Evolutionary conservation across 148 eudicot genomes (phyloP).

Genomic region (Nepenthes gracilis): DNA sequence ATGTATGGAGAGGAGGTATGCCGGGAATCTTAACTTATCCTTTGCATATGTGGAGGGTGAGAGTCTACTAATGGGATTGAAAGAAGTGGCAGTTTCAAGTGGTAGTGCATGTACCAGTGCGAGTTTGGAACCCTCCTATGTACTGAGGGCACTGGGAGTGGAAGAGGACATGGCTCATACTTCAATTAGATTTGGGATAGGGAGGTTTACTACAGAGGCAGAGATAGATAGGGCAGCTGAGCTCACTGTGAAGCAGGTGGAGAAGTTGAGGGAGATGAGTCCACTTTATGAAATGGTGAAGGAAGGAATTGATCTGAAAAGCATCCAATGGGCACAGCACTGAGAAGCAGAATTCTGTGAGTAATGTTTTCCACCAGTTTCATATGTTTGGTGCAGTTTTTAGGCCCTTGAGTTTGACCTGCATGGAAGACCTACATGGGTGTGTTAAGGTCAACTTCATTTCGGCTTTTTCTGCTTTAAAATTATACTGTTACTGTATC

Average conservation of each 20-base stretch:
- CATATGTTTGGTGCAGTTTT: no score
- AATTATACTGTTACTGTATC: no score
- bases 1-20: conserved; percentile 55
- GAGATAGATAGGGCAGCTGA: conserved; percentile 70
- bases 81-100: conserved; percentile 95
- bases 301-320: conserved; percentile 81
- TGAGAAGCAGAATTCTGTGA: conserved; percentile 8
- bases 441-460: no score
- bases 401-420: no score
- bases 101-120: conserved; percentile 99
- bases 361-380: no score
- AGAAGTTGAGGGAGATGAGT: conserved; percentile 85
- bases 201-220: conserved; percentile 84
- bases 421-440: no score
- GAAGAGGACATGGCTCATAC: conserved; percentile 98
- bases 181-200: conserved; percentile 87
- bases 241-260: conserved; percentile 66
- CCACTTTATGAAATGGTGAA: conserved; percentile 91
- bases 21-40: conserved; percentile 80
- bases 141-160: conserved; percentile 90
- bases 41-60: conserved; percentile 94
- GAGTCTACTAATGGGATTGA: conserved; percentile 96
- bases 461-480: no score
- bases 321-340: conserved; percentile 84
- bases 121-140: conserved; percentile 86